Percentiles rank a stretch among this genome's conserved stretches.
These are phyloP conservation scores for Candida sanyaensis DNA, from an alignment of 1,139 yeast species.

Conservation along the genomic window DNA sequence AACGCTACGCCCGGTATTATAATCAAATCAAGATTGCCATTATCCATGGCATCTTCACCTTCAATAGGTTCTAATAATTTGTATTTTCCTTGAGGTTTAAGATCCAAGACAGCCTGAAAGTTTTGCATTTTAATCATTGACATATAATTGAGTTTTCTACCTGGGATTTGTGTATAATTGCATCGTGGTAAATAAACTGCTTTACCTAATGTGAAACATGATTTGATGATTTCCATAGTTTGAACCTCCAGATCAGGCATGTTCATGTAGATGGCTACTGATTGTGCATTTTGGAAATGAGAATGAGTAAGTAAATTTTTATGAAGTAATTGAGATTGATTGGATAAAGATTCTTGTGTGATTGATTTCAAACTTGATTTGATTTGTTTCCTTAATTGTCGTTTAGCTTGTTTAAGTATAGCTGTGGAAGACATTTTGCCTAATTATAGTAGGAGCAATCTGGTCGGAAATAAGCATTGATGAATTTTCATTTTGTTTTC, in stretches of 20 bases:
- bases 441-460: no score
- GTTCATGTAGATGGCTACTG: slow-evolving; percentile 64
- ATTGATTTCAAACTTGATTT: slow-evolving; percentile 19
- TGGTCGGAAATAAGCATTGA: no score
- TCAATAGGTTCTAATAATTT: slow-evolving; percentile 65
- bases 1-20: slow-evolving; percentile 89
- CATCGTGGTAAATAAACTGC: slow-evolving; percentile 56
- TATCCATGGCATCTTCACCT: slow-evolving; percentile 36
- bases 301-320: slow-evolving; percentile 31
- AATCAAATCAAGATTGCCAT: slow-evolving; percentile 62
- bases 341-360: slow-evolving; percentile 14
- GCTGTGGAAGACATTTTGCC: neutral
- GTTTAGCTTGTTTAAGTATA: slow-evolving; percentile 17
- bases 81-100: slow-evolving; percentile 72
- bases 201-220: slow-evolving; percentile 48
- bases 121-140: slow-evolving; percentile 55
- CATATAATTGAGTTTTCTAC: slow-evolving; percentile 49
- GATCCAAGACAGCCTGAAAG: slow-evolving; percentile 39
- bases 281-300: slow-evolving; percentile 44
- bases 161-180: slow-evolving; percentile 18
- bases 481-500: no score
- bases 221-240: slow-evolving; percentile 50
- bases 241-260: slow-evolving; percentile 66
- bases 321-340: slow-evolving; percentile 27
- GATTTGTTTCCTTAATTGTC: slow-evolving; percentile 20